Evolutionary conservation across 2,329 filamentous ascomycete species (phyloP).

Genomic region (Colletotrichum eremochloae): DNA sequence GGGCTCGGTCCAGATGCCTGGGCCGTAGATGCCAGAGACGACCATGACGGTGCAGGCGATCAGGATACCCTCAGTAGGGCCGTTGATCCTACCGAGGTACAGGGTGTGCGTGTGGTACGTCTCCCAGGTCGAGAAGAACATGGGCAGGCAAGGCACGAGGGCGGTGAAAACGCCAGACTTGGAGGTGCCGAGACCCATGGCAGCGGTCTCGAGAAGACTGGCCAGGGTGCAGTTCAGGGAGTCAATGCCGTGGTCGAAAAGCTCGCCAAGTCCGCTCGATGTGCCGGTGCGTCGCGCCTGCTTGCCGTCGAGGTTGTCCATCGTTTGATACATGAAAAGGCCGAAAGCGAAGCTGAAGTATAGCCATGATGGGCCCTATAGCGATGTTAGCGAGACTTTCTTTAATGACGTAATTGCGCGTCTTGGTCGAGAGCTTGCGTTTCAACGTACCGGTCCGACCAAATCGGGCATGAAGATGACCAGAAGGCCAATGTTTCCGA

Average conservation of each 20-base stretch:
- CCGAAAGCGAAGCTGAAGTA: constrained; percentile 97
- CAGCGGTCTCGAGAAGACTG: constrained; percentile 89
- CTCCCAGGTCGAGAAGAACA: constrained; percentile 99
- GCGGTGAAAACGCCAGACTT: constrained; percentile 91
- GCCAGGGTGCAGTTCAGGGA: constrained; percentile 97
- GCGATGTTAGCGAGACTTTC: constrained; percentile 30
- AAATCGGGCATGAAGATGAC: constrained; percentile 90
- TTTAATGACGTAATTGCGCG: constrained; percentile 36
- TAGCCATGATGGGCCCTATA: constrained; percentile 86
- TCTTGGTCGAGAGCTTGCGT: neutral
- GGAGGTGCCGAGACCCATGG: constrained; percentile 90
- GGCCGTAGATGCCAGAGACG: constrained; percentile 87
- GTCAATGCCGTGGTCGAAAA: constrained; percentile 99
- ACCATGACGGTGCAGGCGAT: constrained; percentile 90
- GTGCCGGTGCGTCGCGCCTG: constrained; percentile 95
- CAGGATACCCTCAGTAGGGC: constrained; percentile 93
- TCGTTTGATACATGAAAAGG: constrained; percentile 98
- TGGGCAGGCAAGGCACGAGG: constrained; percentile 89
- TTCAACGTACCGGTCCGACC: constrained; percentile 81
- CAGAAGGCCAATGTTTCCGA: constrained; percentile 82
- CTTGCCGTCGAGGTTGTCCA: constrained; percentile 99
- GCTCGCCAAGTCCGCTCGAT: constrained; percentile 92
- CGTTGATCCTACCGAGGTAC: constrained; percentile 96
- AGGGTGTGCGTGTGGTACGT: constrained; percentile 98
- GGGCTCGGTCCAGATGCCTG: constrained; percentile 85